Conservation (phyloP, 164 flowering plant genomes). For the Vitis rotundifolia region DNA sequence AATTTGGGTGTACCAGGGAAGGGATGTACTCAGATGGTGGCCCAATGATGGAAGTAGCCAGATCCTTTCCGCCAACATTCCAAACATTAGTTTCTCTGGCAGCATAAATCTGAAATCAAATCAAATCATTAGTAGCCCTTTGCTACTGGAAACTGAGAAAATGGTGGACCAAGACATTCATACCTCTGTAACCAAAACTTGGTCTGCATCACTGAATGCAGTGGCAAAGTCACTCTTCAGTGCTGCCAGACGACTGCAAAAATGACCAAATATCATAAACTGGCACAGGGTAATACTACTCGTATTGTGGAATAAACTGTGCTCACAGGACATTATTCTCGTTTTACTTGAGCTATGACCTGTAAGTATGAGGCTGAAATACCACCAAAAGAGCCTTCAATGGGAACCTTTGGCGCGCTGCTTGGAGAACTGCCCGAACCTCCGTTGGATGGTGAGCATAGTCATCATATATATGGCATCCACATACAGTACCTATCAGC, state of each 20-base stretch:
- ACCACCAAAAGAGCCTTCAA: constrained; percentile 29
- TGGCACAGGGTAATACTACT: not conserved
- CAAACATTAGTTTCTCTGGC: constrained; percentile 41
- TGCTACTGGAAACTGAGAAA: not conserved
- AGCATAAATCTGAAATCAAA: constrained; percentile 34
- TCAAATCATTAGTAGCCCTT: constrained; percentile 4
- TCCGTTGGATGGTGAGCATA: constrained; percentile 62
- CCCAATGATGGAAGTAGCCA: constrained; percentile 31
- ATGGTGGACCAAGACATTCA: not conserved
- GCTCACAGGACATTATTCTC: constrained; percentile 6
- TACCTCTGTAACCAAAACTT: constrained; percentile 44
- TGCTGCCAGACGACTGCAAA: constrained; percentile 46
- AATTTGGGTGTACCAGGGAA: constrained; percentile 26
- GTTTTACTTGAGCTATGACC: constrained; percentile 22
- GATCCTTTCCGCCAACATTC: constrained; percentile 39
- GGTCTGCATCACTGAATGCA: constrained; percentile 42
- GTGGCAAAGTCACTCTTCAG: constrained; percentile 41
- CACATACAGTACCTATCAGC: constrained; percentile 30
- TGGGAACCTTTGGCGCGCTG: constrained; percentile 45
- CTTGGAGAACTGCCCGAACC: constrained; percentile 43
- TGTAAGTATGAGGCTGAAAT: constrained; percentile 55
- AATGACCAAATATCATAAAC: not conserved
- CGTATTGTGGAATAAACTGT: not conserved
- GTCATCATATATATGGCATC: constrained; percentile 48
- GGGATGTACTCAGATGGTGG: constrained; percentile 43